Evolutionary conservation across 148 eudicot species (phyloP).

Genomic region (Fagopyrum homotropicum): DNA sequence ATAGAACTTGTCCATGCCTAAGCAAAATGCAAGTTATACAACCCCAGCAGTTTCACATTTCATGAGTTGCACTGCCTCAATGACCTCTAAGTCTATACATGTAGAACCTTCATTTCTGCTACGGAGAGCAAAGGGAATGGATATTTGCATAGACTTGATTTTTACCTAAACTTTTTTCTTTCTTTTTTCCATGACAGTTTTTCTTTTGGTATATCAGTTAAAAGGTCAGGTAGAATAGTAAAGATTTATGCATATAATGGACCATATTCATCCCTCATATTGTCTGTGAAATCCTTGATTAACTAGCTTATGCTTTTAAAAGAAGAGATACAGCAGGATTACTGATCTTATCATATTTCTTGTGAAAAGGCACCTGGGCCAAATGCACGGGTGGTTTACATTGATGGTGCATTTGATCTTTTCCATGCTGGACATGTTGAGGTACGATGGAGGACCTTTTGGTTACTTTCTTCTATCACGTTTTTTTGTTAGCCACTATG

Average conservation of each 20-base stretch:
- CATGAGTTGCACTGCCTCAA: no score
- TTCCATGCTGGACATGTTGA: conserved; percentile 99
- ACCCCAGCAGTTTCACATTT: no score
- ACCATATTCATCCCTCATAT: neutral
- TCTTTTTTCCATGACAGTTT: neutral
- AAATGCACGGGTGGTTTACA: conserved; percentile 86
- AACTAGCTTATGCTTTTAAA: neutral
- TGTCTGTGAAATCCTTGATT: neutral
- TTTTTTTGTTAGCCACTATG: neutral
- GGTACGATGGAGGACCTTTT: conserved; percentile 27
- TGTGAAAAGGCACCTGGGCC: conserved; percentile 76
- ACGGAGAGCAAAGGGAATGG: no score
- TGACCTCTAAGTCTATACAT: no score
- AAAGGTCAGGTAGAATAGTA: neutral
- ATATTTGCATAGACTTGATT: no score
- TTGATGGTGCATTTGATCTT: conserved; percentile 97
- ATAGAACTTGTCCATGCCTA: neutral
- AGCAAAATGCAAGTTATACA: neutral
- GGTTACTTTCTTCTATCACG: neutral
- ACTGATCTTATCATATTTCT: neutral
- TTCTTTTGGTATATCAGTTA: neutral
- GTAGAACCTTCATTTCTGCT: no score
- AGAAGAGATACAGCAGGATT: neutral
- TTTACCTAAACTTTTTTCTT: neutral
- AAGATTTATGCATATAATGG: neutral